Conservation (phyloP, 2,329 filamentous ascomycete genomes). For the Beauveria sp. region DNA sequence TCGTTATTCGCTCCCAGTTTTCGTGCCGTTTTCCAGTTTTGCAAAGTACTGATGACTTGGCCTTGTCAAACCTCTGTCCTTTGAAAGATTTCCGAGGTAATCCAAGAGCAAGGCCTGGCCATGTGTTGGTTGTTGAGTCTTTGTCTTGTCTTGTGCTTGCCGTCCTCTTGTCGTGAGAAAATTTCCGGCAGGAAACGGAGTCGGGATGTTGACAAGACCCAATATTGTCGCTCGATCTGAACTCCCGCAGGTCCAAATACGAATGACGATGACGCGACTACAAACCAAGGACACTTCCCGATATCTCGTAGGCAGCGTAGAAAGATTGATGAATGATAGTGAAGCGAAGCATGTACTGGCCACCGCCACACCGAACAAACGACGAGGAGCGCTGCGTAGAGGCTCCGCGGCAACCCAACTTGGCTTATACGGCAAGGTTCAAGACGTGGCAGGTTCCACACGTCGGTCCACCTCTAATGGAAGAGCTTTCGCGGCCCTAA, state of each 20-base stretch:
- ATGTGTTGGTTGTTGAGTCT: background rate
- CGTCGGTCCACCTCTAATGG: background rate
- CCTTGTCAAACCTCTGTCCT: background rate
- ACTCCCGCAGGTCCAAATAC: background rate
- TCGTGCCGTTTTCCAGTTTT: background rate
- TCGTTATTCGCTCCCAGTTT: too few relatives aligned
- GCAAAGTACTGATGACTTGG: background rate
- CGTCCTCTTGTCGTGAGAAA: background rate
- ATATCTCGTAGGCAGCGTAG: background rate
- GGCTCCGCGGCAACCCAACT: background rate
- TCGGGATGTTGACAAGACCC: background rate
- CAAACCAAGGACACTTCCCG: background rate
- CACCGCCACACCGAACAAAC: background rate
- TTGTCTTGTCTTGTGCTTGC: background rate
- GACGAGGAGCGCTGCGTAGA: background rate
- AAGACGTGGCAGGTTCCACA: slow-evolving; percentile 7
- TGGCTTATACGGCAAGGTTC: slow-evolving; percentile 1
- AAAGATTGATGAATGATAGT: background rate
- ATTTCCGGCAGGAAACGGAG: background rate
- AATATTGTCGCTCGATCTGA: background rate
- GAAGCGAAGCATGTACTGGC: background rate
- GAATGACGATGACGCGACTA: background rate
- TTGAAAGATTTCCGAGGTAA: too few relatives aligned
- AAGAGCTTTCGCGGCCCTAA: background rate
- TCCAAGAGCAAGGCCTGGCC: too few relatives aligned